A percentile compares a stretch with the other conserved stretches of the same genome.
phyloP scores from a whole-genome alignment of 306 rosid species.

The Cucurbita ficifolia region DNA sequence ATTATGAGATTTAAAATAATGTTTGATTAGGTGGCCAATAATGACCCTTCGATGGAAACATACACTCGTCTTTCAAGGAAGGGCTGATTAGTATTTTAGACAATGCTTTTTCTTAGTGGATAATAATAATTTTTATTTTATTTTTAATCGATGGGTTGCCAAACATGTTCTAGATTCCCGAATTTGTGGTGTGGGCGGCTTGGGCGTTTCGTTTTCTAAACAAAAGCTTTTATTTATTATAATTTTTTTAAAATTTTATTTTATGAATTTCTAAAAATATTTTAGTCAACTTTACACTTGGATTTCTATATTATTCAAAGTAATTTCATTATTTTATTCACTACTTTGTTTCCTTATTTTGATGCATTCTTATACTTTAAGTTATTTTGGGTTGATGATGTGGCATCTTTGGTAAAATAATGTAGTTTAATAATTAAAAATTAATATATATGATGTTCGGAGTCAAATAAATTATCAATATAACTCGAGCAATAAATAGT shows the following conservation, averaged over 20 bases:
- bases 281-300: neutral
- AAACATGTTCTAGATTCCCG: constrained; percentile 9
- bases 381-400: neutral
- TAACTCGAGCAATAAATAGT: no score
- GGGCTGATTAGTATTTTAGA: neutral
- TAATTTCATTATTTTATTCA: neutral
- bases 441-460: no score
- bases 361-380: neutral
- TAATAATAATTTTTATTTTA: neutral
- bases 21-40: neutral
- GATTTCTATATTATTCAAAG: neutral
- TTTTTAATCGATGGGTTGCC: constrained; percentile 4
- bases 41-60: constrained; percentile 1
- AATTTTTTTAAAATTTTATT: neutral
- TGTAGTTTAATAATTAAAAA: no score
- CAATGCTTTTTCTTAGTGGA: constrained; percentile 5
- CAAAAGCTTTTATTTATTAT: neutral
- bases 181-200: constrained; percentile 6
- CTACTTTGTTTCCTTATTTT: neutral
- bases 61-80: constrained; percentile 3
- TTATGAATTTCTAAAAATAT: neutral
- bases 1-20: neutral
- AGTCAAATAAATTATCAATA: no score
- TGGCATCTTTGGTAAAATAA: neutral
- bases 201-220: neutral